These are phyloP conservation scores for Eragrostis tef DNA, from an alignment of 202 grass and related monocot species.

Conservation along the genomic window DNA sequence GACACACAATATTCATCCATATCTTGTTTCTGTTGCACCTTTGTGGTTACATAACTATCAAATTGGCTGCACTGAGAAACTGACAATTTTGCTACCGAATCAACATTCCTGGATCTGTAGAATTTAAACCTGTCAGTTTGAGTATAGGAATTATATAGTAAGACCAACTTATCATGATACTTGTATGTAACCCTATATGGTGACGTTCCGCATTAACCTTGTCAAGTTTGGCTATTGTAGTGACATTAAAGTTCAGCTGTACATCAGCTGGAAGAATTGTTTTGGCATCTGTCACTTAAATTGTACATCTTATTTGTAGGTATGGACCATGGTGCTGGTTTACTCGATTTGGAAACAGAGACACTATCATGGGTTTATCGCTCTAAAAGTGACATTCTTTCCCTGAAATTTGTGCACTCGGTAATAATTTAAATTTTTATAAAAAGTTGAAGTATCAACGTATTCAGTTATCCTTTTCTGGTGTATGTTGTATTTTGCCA, in stretches of 20 bases:
- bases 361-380: conserved; percentile 52
- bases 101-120: background rate
- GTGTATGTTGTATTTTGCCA: background rate
- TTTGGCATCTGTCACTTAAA: conserved; percentile 18
- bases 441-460: background rate
- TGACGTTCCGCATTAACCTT: background rate
- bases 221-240: conserved; percentile 19
- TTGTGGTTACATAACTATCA: conserved; percentile 37
- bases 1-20: background rate
- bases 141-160: conserved; percentile 27
- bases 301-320: conserved; percentile 61
- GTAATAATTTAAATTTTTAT: conserved; percentile 49
- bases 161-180: conserved; percentile 2
- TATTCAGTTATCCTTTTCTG: conserved; percentile 12
- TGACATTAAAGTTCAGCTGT: background rate
- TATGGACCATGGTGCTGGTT: conserved; percentile 54
- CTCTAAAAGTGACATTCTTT: conserved; percentile 78
- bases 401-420: conserved; percentile 69
- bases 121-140: background rate
- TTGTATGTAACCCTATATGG: background rate
- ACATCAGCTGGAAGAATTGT: conserved; percentile 21
- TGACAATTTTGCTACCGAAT: background rate
- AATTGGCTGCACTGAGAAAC: conserved; percentile 22
- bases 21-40: conserved; percentile 24
- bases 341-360: conserved; percentile 74